Percentiles rank a stretch among this genome's conserved stretches.
These are phyloP conservation scores for Amyloporia xantha DNA, from an alignment of 768 basidiomycete species.

Conservation along the genomic window DNA sequence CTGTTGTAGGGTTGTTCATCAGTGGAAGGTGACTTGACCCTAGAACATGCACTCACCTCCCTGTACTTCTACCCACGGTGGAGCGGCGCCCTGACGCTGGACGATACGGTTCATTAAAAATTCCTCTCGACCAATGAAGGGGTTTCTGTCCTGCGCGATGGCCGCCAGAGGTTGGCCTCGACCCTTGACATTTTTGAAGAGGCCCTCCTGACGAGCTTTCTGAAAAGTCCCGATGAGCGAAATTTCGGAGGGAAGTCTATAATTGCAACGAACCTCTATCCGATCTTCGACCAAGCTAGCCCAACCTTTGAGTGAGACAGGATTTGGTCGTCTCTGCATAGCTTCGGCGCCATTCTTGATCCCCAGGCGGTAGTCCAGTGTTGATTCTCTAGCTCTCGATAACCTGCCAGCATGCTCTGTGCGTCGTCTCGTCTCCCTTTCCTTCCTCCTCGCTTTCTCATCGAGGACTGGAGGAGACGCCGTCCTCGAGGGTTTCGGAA, in stretches of 20 bases:
- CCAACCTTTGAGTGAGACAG: slow-evolving; percentile 70
- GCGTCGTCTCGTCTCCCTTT: slow-evolving; percentile 46
- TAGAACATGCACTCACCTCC: slow-evolving; percentile 37
- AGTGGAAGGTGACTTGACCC: not conserved
- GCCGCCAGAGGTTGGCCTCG: slow-evolving; percentile 45
- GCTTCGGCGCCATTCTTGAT: slow-evolving; percentile 27
- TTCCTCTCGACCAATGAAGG: slow-evolving; percentile 69
- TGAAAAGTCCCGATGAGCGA: slow-evolving; percentile 19
- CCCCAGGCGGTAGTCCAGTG: slow-evolving; percentile 71
- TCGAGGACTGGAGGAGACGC: slow-evolving; percentile 20
- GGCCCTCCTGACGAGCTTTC: slow-evolving; percentile 61
- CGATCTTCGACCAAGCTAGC: slow-evolving; percentile 66
- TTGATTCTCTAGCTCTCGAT: slow-evolving; percentile 60
- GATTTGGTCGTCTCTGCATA: slow-evolving; percentile 35
- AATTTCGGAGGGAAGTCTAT: not conserved
- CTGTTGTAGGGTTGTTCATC: slow-evolving; percentile 28
- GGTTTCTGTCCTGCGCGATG: slow-evolving; percentile 45
- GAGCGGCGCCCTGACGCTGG: slow-evolving; percentile 73
- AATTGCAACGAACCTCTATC: slow-evolving; percentile 52
- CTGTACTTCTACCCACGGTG: slow-evolving; percentile 85
- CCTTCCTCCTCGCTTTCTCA: slow-evolving; percentile 36
- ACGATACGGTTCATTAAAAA: slow-evolving; percentile 84
- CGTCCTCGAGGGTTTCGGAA: slow-evolving; percentile 26
- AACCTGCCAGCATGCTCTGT: slow-evolving; percentile 49
- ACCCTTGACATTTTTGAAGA: slow-evolving; percentile 69